Conservation (phyloP, 352 stramenopile genomes). For the Pythium brachiatum region DNA sequence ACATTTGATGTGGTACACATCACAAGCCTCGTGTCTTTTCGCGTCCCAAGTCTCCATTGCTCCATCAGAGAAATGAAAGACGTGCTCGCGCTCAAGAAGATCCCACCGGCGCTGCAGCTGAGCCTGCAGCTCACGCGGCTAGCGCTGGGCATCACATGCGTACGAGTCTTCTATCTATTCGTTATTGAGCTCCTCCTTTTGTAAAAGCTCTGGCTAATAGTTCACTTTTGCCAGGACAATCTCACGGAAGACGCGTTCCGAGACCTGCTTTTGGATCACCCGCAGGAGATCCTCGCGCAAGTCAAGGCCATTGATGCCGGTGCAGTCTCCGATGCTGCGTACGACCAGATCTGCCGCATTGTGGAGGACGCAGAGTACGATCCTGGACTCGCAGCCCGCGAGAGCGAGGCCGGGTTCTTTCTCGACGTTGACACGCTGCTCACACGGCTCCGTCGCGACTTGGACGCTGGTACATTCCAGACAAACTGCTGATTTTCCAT, state of each 20-base stretch:
- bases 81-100: slow-evolving; percentile 52
- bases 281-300: slow-evolving; percentile 35
- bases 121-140: slow-evolving; percentile 40
- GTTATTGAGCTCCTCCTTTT: too few relatives aligned
- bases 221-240: slow-evolving; percentile 9
- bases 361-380: slow-evolving; percentile 59
- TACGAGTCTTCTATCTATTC: background rate
- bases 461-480: slow-evolving; percentile 40
- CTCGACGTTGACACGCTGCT: slow-evolving; percentile 51
- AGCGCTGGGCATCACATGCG: slow-evolving; percentile 3
- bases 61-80: slow-evolving; percentile 41
- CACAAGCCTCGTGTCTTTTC: background rate
- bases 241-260: slow-evolving; percentile 46
- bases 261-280: slow-evolving; percentile 36
- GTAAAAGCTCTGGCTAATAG: slow-evolving; percentile 1
- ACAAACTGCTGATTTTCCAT: too few relatives aligned
- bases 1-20: slow-evolving; percentile 21
- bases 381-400: slow-evolving; percentile 40
- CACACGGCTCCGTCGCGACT: slow-evolving; percentile 28
- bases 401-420: slow-evolving; percentile 65
- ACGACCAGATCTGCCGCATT: slow-evolving; percentile 46
- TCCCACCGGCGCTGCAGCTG: slow-evolving; percentile 43
- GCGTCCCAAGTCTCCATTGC: background rate
- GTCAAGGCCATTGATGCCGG: slow-evolving; percentile 26
- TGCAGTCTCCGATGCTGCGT: slow-evolving; percentile 33